These are phyloP conservation scores for Cornus suecica DNA, from an alignment of 148 eudicot genomes.

Conservation along the genomic window DNA sequence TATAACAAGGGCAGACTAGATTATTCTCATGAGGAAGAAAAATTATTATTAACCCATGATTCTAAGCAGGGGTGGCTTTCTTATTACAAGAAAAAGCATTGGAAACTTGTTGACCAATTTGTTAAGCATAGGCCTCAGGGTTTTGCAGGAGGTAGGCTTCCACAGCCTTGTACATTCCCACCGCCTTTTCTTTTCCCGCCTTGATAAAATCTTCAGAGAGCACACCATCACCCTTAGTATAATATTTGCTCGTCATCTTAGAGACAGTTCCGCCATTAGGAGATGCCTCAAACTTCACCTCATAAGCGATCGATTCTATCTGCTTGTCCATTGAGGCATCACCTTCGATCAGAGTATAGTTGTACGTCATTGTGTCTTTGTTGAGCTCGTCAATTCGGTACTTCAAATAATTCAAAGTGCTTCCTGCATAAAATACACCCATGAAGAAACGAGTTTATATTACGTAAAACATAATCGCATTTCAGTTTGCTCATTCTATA, in stretches of 20 bases:
- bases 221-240: neutral
- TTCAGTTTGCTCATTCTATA: too few species aligned
- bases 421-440: neutral
- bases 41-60: too few species aligned
- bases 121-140: conserved; percentile 15
- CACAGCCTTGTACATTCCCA: conserved; percentile 4
- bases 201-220: neutral
- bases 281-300: neutral
- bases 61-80: too few species aligned
- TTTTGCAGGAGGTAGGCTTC: conserved; percentile 14
- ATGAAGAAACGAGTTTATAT: too few species aligned
- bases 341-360: neutral
- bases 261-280: neutral
- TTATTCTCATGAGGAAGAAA: too few species aligned
- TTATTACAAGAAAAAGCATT: too few species aligned
- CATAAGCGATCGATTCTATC: neutral
- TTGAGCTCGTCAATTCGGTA: too few species aligned
- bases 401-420: too few species aligned
- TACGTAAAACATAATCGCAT: neutral
- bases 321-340: neutral
- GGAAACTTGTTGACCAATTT: too few species aligned
- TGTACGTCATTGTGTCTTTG: too few species aligned
- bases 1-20: too few species aligned
- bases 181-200: neutral
- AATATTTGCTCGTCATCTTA: neutral